Conservation (phyloP, 1,284 basidiomycete species). For the Athelia sp. region DNA sequence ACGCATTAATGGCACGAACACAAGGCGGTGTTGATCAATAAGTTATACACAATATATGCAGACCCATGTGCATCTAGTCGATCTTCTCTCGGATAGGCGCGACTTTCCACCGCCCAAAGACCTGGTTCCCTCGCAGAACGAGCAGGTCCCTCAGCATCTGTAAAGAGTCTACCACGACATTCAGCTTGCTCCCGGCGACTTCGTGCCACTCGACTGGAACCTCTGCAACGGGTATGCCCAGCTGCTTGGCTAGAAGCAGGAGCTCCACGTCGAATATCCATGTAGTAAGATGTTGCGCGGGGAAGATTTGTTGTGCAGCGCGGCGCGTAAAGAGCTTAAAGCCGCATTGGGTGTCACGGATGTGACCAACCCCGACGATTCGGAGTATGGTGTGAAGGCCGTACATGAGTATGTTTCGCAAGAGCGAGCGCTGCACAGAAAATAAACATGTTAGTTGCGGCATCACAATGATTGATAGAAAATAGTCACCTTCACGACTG, state of each 20-base stretch:
- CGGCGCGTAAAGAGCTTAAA: slow-evolving; percentile 90
- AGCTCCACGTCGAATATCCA: slow-evolving; percentile 98
- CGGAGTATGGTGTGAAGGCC: slow-evolving; percentile 81
- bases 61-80: background rate
- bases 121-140: slow-evolving; percentile 78
- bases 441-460: background rate
- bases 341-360: slow-evolving; percentile 93
- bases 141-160: slow-evolving; percentile 88
- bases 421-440: slow-evolving; percentile 62
- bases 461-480: background rate
- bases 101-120: slow-evolving; percentile 64
- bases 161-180: slow-evolving; percentile 77
- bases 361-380: slow-evolving; percentile 81
- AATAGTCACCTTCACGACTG: slow-evolving; percentile 83
- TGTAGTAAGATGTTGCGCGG: slow-evolving; percentile 74
- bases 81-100: background rate
- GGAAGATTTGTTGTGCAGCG: slow-evolving; percentile 79
- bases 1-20: too few species aligned
- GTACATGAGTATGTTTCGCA: slow-evolving; percentile 92
- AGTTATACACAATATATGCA: background rate
- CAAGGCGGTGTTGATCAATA: too few species aligned
- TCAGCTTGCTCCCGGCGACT: slow-evolving; percentile 87
- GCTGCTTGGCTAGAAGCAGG: slow-evolving; percentile 79
- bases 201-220: slow-evolving; percentile 91
- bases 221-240: slow-evolving; percentile 74